phyloP scores from a whole-genome alignment of 768 basidiomycete genomes.

The Lentinula boryana region DNA sequence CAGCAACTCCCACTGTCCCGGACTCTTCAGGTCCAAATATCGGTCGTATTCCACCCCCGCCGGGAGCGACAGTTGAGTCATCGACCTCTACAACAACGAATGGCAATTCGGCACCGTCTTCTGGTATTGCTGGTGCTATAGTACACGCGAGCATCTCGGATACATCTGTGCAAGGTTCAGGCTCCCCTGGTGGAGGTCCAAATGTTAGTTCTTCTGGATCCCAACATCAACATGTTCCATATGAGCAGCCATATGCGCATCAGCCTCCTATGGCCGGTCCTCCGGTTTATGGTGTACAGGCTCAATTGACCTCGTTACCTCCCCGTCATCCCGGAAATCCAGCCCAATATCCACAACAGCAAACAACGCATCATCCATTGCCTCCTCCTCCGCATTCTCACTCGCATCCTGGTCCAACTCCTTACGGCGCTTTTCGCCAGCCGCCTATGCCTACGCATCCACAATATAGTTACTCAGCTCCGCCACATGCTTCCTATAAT shows the following conservation, averaged over 20 bases:
- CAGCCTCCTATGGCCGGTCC: not conserved
- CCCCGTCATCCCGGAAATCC: not conserved
- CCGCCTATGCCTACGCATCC: not conserved
- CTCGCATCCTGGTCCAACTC: not conserved
- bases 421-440: not conserved
- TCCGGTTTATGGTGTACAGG: not conserved
- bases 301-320: not conserved
- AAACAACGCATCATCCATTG: constrained; percentile 3
- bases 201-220: not conserved
- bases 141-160: not conserved
- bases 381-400: constrained; percentile 8
- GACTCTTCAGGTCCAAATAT: not conserved
- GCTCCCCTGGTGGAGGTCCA: not conserved
- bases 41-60: constrained; percentile 13
- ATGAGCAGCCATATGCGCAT: not conserved
- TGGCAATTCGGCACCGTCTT: not conserved
- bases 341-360: constrained; percentile 6
- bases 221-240: not conserved
- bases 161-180: not conserved
- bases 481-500: not conserved
- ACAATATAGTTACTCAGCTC: not conserved
- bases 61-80: constrained; percentile 11
- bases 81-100: not conserved
- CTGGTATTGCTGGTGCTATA: not conserved
- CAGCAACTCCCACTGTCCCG: not conserved